phyloP scores from a whole-genome alignment of 805 yeast genomes.

The Barnettozyma populi region DNA sequence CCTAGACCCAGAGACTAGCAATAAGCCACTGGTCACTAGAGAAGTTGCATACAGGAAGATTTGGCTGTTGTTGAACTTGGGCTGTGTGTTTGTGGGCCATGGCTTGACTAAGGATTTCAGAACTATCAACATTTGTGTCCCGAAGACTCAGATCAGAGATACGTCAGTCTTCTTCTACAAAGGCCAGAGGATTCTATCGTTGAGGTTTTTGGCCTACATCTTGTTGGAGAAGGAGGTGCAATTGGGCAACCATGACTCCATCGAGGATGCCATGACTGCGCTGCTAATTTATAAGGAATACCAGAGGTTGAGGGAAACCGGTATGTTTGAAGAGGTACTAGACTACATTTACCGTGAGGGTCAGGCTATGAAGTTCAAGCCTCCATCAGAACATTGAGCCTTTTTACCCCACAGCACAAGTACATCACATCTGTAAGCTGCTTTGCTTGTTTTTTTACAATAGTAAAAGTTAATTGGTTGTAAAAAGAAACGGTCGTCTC shows the following conservation, averaged over 20 bases:
- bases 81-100: slow-evolving; percentile 93
- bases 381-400: slow-evolving; percentile 18
- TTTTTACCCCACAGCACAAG: neutral
- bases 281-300: slow-evolving; percentile 70
- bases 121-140: slow-evolving; percentile 87
- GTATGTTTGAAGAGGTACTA: slow-evolving; percentile 56
- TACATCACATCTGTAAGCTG: neutral
- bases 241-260: slow-evolving; percentile 92
- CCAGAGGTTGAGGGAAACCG: slow-evolving; percentile 50
- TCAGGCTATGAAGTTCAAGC: slow-evolving; percentile 24
- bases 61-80: slow-evolving; percentile 85
- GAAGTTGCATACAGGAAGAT: slow-evolving; percentile 82
- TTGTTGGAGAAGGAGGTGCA: slow-evolving; percentile 75
- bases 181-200: slow-evolving; percentile 72
- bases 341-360: slow-evolving; percentile 71
- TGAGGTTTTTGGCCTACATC: slow-evolving; percentile 81
- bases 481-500: too few species aligned
- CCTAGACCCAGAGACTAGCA: slow-evolving; percentile 61
- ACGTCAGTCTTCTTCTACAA: slow-evolving; percentile 77
- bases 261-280: slow-evolving; percentile 92
- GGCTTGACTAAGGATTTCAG: slow-evolving; percentile 89
- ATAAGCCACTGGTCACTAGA: slow-evolving; percentile 65
- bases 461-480: too few species aligned
- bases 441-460: neutral
- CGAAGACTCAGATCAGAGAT: slow-evolving; percentile 79